Percentiles rank a stretch among this genome's conserved stretches.
Evolutionary conservation across 441 rosid species (phyloP).

Genomic region (Erodium trifolium): DNA sequence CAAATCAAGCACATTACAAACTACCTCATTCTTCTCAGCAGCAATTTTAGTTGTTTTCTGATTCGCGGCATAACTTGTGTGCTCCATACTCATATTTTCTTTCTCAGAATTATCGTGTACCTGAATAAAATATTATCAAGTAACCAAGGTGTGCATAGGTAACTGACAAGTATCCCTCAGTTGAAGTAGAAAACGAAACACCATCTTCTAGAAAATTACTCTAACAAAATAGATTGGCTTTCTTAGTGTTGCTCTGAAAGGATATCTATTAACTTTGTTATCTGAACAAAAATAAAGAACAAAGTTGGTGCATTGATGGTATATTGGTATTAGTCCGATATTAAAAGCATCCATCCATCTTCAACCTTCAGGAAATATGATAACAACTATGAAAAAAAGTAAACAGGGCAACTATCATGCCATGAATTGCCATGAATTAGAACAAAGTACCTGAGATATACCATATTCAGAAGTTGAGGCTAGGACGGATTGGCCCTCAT

Average conservation of each 20-base stretch:
- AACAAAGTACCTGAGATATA: conserved; percentile 29
- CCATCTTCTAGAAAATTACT: background rate
- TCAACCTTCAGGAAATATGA: conserved; percentile 2
- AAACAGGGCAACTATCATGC: background rate
- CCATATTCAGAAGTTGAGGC: conserved; percentile 19
- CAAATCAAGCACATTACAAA: background rate
- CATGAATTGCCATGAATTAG: conserved; percentile 14
- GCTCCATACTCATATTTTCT: background rate
- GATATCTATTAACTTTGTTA: background rate
- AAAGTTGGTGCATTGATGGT: background rate
- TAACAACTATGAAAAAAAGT: background rate
- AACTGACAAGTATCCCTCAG: background rate
- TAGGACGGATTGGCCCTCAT: conserved; percentile 24
- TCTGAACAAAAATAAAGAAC: background rate
- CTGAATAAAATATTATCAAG: conserved; percentile 3
- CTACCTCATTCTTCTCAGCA: conserved; percentile 3
- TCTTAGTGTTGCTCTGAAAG: background rate
- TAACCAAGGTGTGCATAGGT: background rate
- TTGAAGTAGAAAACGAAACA: background rate
- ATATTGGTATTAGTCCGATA: background rate
- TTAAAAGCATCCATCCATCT: background rate
- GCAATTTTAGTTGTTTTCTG: background rate
- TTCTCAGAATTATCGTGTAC: background rate
- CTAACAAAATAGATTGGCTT: background rate
- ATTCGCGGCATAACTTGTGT: background rate